Conservation (phyloP, 75 land plant species). For the Pinus albicaulis region DNA sequence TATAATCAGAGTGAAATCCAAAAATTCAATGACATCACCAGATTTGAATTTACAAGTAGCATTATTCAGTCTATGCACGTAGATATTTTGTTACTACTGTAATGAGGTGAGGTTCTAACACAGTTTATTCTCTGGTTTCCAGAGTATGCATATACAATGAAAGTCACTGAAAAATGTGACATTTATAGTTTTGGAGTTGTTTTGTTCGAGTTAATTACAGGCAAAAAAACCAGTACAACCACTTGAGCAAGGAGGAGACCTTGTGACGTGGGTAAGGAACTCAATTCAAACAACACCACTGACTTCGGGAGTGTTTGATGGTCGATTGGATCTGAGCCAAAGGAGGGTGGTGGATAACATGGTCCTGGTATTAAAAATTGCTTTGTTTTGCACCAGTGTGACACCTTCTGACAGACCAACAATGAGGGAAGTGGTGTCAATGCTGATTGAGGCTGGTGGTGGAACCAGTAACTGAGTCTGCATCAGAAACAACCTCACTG, state of each 20-base stretch:
- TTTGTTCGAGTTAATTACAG: constrained; percentile 66
- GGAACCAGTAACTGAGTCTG: too few species aligned
- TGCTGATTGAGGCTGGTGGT: constrained; percentile 28
- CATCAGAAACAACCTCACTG: too few species aligned
- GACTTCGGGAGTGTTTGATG: constrained; percentile 16
- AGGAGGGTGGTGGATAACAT: constrained; percentile 9
- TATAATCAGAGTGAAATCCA: too few species aligned
- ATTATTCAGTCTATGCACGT: too few species aligned
- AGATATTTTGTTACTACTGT: too few species aligned
- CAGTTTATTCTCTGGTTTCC: neutral
- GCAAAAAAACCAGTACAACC: constrained; percentile 58
- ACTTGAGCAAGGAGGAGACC: constrained; percentile 21
- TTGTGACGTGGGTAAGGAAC: constrained; percentile 26
- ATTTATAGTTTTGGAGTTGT: constrained; percentile 84
- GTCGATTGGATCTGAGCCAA: constrained; percentile 9
- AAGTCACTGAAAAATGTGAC: constrained; percentile 71
- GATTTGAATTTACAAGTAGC: too few species aligned
- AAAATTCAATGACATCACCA: too few species aligned
- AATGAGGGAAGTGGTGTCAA: constrained; percentile 34
- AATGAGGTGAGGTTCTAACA: too few species aligned
- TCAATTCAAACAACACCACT: constrained; percentile 10
- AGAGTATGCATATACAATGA: constrained; percentile 72
- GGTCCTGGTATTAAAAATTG: constrained; percentile 28
- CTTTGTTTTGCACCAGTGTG: constrained; percentile 27
- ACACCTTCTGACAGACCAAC: constrained; percentile 25